Evolutionary conservation across 2,329 filamentous ascomycete genomes (phyloP), one percentile per base, ranked within the genome.

Genomic region (Verticillium nubilum): DNA sequence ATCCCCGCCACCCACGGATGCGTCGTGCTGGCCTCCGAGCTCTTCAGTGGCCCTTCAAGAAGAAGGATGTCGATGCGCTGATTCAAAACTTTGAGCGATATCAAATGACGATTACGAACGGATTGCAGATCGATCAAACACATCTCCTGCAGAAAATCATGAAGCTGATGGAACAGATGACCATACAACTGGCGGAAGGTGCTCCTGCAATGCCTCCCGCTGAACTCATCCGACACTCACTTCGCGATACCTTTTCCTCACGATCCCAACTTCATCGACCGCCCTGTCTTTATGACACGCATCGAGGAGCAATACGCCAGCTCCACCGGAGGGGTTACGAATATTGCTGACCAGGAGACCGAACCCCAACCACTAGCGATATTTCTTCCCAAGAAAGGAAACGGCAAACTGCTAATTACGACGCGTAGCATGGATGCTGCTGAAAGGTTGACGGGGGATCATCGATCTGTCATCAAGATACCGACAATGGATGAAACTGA

Each of bases 21-120:
- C 68, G 63, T 28, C 64, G 64, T n/a, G 56, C 70, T 54, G 68
- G 73, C 29, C 27, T 73, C 12, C 69, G 70, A 59, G 68, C 72
- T 52, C 65, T 77, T 15, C 76, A 71, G 64, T 77, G 73, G 74
- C 74, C 73, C 3, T 71, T 76, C 52, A 65, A 68, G 28, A 74
- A 68, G 50, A 69, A 72, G 50, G 67, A 76, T 54, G 67, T 75
- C 52, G 67, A 73, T n/a, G 56, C 52, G 15, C 60, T 65, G n/a
- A 61, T 72, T 25, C 54, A 64, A 47, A 66, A 64, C 12, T 65
- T 77, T 29, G 59, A 65, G 56, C 62, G 62, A 42, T 70, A 66
- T 53, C 67, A 66, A 42, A 56, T 67, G 26, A 66, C 61, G 0
- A 69, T 75, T 57, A 67, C 58, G 15, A 57, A 68, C 4, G 67